phyloP scores from a whole-genome alignment of 345 rosid species.

The Ricinus communis region DNA sequence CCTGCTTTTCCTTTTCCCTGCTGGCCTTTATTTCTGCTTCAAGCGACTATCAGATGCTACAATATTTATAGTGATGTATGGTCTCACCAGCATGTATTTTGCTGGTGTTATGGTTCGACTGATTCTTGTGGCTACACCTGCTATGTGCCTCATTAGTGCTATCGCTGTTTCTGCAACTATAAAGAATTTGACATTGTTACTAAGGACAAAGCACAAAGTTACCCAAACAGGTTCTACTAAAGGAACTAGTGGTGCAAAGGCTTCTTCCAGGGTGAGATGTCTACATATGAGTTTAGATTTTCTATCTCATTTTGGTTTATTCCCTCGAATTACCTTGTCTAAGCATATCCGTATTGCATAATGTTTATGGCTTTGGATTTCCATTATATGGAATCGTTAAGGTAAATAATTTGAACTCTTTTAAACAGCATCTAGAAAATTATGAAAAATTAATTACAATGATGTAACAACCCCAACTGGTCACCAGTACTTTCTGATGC shows the following conservation, averaged over 20 bases:
- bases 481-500: not conserved
- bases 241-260: slow-evolving; percentile 66
- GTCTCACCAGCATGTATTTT: slow-evolving; percentile 97
- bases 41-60: slow-evolving; percentile 93
- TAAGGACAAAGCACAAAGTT: slow-evolving; percentile 73
- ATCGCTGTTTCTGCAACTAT: slow-evolving; percentile 95
- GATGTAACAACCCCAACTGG: not conserved
- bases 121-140: slow-evolving; percentile 97
- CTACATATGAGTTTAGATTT: not conserved
- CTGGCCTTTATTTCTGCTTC: slow-evolving; percentile 98
- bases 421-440: not conserved
- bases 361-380: not conserved
- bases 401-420: not conserved
- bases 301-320: not conserved
- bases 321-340: not conserved
- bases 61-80: slow-evolving; percentile 97
- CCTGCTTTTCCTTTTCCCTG: slow-evolving; percentile 96
- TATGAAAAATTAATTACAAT: not conserved
- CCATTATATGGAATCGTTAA: not conserved
- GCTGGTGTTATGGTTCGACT: slow-evolving; percentile 99
- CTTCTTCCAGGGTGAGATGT: slow-evolving; percentile 77
- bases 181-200: slow-evolving; percentile 71
- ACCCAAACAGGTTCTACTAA: slow-evolving; percentile 59
- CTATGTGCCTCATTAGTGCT: slow-evolving; percentile 92
- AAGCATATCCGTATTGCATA: not conserved